Conservation (phyloP, 2,329 filamentous ascomycete species). For the Fusarium nurragi region DNA sequence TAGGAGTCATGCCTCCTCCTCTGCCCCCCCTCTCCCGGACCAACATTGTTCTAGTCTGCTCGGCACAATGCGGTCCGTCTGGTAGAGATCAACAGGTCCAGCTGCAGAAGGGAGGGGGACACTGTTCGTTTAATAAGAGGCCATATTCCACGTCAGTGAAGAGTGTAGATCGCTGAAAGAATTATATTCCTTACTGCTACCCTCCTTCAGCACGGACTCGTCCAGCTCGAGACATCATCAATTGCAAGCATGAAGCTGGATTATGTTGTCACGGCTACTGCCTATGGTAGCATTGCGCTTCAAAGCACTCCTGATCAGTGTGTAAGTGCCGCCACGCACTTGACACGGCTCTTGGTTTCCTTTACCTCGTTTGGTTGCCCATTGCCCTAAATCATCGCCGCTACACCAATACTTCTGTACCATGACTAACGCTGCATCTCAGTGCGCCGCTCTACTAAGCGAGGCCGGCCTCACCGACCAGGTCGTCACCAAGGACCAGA, state of each 20-base stretch:
- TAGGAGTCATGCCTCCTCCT: constrained; percentile 3
- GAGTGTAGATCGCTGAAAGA: constrained; percentile 17
- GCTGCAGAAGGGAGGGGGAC: too few relatives aligned
- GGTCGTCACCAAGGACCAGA: constrained; percentile 44
- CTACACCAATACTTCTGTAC: background rate
- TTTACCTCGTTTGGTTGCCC: too few relatives aligned
- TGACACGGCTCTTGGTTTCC: background rate
- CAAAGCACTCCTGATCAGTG: constrained; percentile 5
- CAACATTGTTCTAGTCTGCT: background rate
- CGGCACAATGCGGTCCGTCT: background rate
- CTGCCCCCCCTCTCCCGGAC: background rate
- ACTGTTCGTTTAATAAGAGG: constrained; percentile 15
- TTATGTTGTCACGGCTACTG: constrained; percentile 1
- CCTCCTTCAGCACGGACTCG: background rate
- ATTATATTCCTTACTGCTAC: background rate
- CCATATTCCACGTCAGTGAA: constrained; percentile 3
- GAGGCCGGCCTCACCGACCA: constrained; percentile 42
- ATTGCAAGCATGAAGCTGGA: constrained; percentile 27
- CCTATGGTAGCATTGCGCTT: background rate
- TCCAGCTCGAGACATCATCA: background rate
- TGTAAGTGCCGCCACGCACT: constrained; percentile 15
- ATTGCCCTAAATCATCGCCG: too few relatives aligned
- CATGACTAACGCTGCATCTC: constrained; percentile 19
- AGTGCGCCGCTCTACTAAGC: constrained; percentile 44
- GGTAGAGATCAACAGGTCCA: constrained; percentile 2